Conservation (phyloP, 768 basidiomycete genomes). For the Suillus fuscotomentosus region DNA sequence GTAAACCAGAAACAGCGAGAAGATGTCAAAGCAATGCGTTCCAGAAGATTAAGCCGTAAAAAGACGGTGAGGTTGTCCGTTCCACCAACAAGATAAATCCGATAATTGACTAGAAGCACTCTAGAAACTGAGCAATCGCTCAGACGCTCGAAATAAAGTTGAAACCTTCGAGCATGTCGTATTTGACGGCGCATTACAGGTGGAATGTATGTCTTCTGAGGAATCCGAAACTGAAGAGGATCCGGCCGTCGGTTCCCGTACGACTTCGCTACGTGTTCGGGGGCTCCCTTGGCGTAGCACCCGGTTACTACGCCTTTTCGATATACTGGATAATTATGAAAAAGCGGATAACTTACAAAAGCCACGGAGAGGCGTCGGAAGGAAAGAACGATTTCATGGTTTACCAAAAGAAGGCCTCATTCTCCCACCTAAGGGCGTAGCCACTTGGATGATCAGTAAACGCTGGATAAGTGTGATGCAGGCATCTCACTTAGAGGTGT, state of each 20-base stretch:
- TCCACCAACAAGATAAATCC: background rate
- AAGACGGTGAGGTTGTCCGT: conserved; percentile 49
- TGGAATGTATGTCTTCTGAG: conserved; percentile 81
- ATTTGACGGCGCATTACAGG: conserved; percentile 69
- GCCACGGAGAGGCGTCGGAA: conserved; percentile 59
- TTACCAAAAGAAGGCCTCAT: conserved; percentile 53
- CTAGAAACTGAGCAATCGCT: conserved; percentile 70
- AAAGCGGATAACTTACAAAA: conserved; percentile 40
- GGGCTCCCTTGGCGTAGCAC: conserved; percentile 69
- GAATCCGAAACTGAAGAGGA: conserved; percentile 61
- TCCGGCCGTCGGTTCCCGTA: conserved; percentile 23
- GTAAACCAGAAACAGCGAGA: conserved; percentile 49
- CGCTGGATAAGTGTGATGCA: conserved; percentile 52
- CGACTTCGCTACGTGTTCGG: conserved; percentile 48
- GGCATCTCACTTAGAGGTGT: conserved; percentile 46
- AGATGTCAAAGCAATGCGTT: conserved; percentile 58
- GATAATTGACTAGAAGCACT: conserved; percentile 1
- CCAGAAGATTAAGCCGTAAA: conserved; percentile 58
- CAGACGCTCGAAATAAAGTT: conserved; percentile 54
- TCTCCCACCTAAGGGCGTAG: conserved; percentile 63
- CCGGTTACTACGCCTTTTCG: conserved; percentile 60
- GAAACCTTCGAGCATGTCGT: conserved; percentile 54
- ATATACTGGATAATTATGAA: conserved; percentile 58
- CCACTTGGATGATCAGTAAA: conserved; percentile 76
- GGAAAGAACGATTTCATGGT: conserved; percentile 53